Conservation (phyloP, 768 basidiomycete genomes). For the Leccinellum rugosiceps region DNA sequence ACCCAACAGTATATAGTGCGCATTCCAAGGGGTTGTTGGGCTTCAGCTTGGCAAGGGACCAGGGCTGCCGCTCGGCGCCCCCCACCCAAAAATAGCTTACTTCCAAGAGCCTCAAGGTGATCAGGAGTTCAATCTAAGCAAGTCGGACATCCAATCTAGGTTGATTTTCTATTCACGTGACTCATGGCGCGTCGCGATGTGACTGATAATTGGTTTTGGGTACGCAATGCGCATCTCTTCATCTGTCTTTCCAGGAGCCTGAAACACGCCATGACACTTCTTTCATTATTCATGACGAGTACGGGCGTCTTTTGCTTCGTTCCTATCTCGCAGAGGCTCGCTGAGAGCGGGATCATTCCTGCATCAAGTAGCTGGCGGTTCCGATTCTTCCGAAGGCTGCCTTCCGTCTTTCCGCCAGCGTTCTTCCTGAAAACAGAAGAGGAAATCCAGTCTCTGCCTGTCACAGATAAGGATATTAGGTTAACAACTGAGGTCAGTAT, state of each 20-base stretch:
- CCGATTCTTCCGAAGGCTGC: not conserved
- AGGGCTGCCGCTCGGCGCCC: too few relatives aligned
- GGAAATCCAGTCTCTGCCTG: not conserved
- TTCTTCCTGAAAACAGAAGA: not conserved
- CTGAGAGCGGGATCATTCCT: slow-evolving; percentile 20
- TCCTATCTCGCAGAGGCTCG: slow-evolving; percentile 24
- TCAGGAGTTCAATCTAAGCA: too few relatives aligned
- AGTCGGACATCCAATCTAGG: slow-evolving; percentile 48
- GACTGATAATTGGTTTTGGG: too few relatives aligned
- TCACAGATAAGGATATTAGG: not conserved
- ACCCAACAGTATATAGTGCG: too few relatives aligned
- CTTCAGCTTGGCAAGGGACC: too few relatives aligned
- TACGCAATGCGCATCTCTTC: not conserved
- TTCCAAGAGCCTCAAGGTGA: too few relatives aligned
- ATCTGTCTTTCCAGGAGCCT: not conserved
- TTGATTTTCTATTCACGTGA: slow-evolving; percentile 27
- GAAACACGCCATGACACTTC: slow-evolving; percentile 16
- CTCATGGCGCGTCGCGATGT: slow-evolving; percentile 1
- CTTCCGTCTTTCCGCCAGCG: not conserved
- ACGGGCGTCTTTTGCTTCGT: slow-evolving; percentile 27
- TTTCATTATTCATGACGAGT: slow-evolving; percentile 23
- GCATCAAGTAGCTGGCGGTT: slow-evolving; percentile 5
- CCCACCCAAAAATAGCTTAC: too few relatives aligned
- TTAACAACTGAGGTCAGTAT: slow-evolving; percentile 7
- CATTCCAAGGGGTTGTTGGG: too few relatives aligned